Conservation (phyloP, 805 yeast species). For the Kodamaea jinghongensis region DNA sequence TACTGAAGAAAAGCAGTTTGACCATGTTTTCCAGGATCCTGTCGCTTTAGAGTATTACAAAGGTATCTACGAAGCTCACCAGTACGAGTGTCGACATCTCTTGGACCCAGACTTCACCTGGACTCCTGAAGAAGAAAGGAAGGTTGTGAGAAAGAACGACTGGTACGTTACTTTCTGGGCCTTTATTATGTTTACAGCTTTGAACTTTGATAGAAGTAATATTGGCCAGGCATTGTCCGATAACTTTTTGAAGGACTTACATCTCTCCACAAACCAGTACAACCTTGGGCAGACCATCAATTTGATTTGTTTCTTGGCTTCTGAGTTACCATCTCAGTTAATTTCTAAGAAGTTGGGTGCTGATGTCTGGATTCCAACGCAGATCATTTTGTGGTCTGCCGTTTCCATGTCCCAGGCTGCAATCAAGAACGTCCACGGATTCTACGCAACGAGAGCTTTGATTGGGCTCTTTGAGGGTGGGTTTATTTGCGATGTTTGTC, state of each 20-base stretch:
- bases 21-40: constrained; percentile 35
- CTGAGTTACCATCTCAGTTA: constrained; percentile 26
- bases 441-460: constrained; percentile 20
- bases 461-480: constrained; percentile 27
- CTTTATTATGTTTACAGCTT: constrained; percentile 20
- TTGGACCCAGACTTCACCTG: constrained; percentile 55
- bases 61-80: constrained; percentile 42
- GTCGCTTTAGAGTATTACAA: constrained; percentile 44
- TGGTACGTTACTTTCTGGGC: constrained; percentile 23
- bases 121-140: constrained; percentile 22
- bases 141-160: constrained; percentile 19
- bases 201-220: constrained; percentile 26
- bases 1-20: constrained; percentile 3
- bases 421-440: constrained; percentile 17
- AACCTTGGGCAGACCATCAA: constrained; percentile 24
- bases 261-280: constrained; percentile 21
- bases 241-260: constrained; percentile 20
- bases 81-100: constrained; percentile 53
- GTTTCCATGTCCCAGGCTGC: constrained; percentile 23
- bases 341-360: constrained; percentile 26
- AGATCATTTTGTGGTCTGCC: constrained; percentile 22
- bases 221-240: constrained; percentile 24
- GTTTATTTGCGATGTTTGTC: constrained; percentile 55
- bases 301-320: constrained; percentile 21
- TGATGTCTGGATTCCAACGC: constrained; percentile 25